These are phyloP conservation scores for Geotrichum reessii DNA, from an alignment of 1,139 yeast species.

Conservation along the genomic window DNA sequence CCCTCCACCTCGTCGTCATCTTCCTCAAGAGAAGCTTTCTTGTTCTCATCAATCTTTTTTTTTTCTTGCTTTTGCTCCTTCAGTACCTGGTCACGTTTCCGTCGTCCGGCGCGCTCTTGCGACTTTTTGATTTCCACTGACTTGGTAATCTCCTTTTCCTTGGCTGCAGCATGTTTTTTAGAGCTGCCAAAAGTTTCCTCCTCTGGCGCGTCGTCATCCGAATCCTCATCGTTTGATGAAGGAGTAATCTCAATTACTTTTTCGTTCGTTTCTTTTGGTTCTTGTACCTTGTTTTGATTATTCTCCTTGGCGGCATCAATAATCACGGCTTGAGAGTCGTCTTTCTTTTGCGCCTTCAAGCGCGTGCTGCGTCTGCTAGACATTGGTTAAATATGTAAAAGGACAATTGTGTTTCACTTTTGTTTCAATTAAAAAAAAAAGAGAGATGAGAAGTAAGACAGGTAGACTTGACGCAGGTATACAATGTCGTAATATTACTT, in stretches of 20 bases:
- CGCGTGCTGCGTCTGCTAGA: background rate
- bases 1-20: constrained; percentile 3
- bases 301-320: background rate
- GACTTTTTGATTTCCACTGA: constrained; percentile 2
- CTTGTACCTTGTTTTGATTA: background rate
- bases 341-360: background rate
- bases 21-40: background rate
- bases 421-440: background rate
- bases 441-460: background rate
- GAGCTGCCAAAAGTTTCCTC: constrained; percentile 9
- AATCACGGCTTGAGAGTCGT: background rate
- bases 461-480: background rate
- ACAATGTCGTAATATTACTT: background rate
- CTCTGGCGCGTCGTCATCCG: constrained; percentile 17
- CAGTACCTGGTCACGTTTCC: constrained; percentile 1
- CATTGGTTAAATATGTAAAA: background rate
- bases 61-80: constrained; percentile 1
- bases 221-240: background rate
- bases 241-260: constrained; percentile 2
- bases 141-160: background rate
- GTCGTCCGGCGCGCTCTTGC: constrained; percentile 4
- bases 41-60: background rate
- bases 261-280: background rate
- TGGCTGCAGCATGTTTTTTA: constrained; percentile 4
- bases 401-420: no score